A percentile compares a stretch with the other conserved stretches of the same genome.
Conservation (phyloP, 108 stramenopile genomes). For the Conticribra guillardii region DNA sequence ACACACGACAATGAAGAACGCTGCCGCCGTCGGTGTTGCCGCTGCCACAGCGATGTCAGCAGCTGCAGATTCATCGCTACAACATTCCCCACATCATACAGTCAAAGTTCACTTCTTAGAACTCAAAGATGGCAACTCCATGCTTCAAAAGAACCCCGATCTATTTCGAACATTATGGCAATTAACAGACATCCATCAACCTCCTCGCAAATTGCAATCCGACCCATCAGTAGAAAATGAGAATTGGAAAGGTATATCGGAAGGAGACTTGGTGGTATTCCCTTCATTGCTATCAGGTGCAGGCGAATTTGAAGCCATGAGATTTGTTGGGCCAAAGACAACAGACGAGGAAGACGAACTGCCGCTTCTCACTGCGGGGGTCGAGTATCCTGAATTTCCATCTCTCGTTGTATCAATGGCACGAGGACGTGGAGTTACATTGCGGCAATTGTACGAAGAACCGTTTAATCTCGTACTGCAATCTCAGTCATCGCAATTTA, state of each 20-base stretch:
- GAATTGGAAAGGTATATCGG: constrained; percentile 9
- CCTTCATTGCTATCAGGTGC: constrained; percentile 24
- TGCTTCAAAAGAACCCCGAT: constrained; percentile 5
- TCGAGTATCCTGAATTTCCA: constrained; percentile 37
- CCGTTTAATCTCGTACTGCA: constrained; percentile 29
- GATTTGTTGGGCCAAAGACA: constrained; percentile 21
- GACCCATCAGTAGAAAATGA: not conserved
- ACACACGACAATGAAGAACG: not conserved
- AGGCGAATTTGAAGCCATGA: constrained; percentile 38
- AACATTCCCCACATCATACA: not conserved
- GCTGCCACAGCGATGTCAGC: not conserved
- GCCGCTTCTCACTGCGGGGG: constrained; percentile 30
- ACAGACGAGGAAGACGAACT: not conserved
- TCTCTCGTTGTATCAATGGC: constrained; percentile 14
- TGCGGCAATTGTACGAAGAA: constrained; percentile 23
- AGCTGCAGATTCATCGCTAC: not conserved
- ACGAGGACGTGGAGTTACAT: constrained; percentile 1
- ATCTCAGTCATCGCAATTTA: constrained; percentile 4
- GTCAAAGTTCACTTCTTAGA: constrained; percentile 23
- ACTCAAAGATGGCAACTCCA: not conserved
- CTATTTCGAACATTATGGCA: constrained; percentile 20
- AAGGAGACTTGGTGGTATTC: constrained; percentile 34
- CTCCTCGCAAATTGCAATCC: not conserved
- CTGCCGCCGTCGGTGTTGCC: not conserved
- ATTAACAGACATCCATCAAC: constrained; percentile 12